A percentile compares a stretch with the other conserved stretches of the same genome.
Conservation (phyloP, 176 grass and related monocot genomes). For the Aegilops longissima region DNA sequence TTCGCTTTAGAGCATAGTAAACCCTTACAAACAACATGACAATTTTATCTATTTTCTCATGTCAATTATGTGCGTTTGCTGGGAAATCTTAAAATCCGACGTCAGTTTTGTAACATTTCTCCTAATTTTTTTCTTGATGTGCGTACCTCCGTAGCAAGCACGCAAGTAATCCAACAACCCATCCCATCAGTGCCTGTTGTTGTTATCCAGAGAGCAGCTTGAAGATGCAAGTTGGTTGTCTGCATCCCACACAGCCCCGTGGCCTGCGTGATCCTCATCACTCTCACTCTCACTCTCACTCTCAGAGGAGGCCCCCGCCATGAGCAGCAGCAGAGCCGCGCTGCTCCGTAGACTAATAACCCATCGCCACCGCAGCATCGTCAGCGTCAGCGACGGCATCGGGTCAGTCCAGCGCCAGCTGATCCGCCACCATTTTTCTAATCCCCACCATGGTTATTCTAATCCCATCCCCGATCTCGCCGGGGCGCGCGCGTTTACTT, state of each 20-base stretch:
- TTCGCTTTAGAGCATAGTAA: too few relatives aligned
- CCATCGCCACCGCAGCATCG: background rate
- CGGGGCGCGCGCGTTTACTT: background rate
- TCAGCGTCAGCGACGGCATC: background rate
- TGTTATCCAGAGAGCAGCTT: background rate
- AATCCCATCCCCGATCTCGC: background rate
- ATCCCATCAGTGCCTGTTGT: background rate
- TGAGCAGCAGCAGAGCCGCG: slow-evolving; percentile 13
- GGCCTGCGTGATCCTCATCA: background rate
- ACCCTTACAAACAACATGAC: too few relatives aligned
- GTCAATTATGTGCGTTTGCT: too few relatives aligned
- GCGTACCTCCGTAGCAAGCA: background rate
- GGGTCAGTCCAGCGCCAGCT: background rate
- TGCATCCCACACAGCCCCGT: background rate
- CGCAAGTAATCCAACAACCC: background rate
- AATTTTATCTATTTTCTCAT: too few relatives aligned
- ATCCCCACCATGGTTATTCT: slow-evolving; percentile 12
- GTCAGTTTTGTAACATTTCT: too few relatives aligned
- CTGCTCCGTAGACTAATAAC: slow-evolving; percentile 1
- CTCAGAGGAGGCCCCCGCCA: background rate
- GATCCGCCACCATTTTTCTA: background rate
- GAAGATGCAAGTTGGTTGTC: background rate
- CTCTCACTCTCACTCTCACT: background rate
- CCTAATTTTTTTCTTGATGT: too few relatives aligned
- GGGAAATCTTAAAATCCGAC: too few relatives aligned